phyloP scores from a whole-genome alignment of 2,329 filamentous ascomycete genomes.

The Didymosphaeria variabile region DNA sequence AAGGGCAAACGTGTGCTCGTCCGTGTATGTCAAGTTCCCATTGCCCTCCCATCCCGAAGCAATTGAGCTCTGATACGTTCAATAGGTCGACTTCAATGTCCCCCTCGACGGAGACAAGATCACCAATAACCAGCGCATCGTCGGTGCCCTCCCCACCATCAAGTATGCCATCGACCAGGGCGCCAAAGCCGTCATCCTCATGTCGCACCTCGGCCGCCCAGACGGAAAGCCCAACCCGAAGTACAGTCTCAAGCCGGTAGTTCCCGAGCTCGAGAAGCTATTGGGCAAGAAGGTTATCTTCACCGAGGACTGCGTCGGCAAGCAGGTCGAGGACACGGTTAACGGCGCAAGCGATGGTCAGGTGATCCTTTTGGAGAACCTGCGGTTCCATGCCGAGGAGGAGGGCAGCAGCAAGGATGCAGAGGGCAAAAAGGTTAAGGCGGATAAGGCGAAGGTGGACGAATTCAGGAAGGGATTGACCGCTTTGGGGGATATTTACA shows the following conservation, averaged over 20 bases:
- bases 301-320: conserved; percentile 87
- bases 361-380: conserved; percentile 93
- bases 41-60: conserved; percentile 28
- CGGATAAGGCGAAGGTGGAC: conserved; percentile 89
- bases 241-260: conserved; percentile 93
- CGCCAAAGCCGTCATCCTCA: conserved; percentile 91
- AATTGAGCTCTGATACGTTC: conserved; percentile 5
- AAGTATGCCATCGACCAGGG: conserved; percentile 91
- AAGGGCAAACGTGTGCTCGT: conserved; percentile 99
- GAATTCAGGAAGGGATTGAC: conserved; percentile 96
- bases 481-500: conserved; percentile 91
- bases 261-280: conserved; percentile 89
- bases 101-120: conserved; percentile 92
- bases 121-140: conserved; percentile 98
- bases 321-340: conserved; percentile 88
- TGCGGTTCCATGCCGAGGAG: conserved; percentile 98
- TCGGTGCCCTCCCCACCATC: conserved; percentile 93
- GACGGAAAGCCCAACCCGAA: conserved; percentile 90
- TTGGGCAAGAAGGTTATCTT: conserved; percentile 86
- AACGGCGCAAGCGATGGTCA: conserved; percentile 82
- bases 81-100: conserved; percentile 98
- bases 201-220: conserved; percentile 97
- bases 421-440: conserved; percentile 97
- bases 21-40: conserved; percentile 70
- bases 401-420: conserved; percentile 95